phyloP scores from a whole-genome alignment of 1,284 basidiomycete species.

The Apiotrichum mycotoxinovorans region DNA sequence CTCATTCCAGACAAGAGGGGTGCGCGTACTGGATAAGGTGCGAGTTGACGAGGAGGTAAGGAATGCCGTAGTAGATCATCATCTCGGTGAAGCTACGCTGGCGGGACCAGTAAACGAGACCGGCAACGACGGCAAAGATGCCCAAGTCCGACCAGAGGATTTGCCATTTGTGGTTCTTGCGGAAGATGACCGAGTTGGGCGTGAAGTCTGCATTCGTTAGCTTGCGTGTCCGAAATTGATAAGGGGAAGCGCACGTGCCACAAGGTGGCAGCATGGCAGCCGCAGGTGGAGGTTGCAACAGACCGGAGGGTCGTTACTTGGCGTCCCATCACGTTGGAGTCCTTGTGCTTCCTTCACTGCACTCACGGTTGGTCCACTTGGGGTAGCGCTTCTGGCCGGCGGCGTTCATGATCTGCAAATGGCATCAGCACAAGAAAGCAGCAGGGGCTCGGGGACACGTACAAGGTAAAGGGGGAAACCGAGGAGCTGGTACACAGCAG shows the following conservation, averaged over 20 bases:
- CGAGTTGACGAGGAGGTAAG: conserved; percentile 83
- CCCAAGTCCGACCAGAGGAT: conserved; percentile 83
- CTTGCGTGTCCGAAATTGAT: background rate
- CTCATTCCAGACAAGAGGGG: too few relatives aligned
- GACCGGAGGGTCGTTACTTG: too few relatives aligned
- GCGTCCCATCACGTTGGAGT: too few relatives aligned
- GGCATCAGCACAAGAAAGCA: too few relatives aligned
- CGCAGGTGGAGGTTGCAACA: too few relatives aligned
- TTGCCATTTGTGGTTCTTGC: conserved; percentile 72
- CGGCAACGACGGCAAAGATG: conserved; percentile 66
- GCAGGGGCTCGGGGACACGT: too few relatives aligned
- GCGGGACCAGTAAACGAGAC: conserved; percentile 60
- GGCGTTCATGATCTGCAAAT: conserved; percentile 76
- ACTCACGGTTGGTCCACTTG: conserved; percentile 63
- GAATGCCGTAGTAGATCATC: conserved; percentile 76
- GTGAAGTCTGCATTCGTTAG: conserved; percentile 56
- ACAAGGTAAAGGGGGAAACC: conserved; percentile 82
- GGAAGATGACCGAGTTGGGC: conserved; percentile 77
- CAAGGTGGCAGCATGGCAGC: background rate
- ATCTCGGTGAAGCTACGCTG: conserved; percentile 72
- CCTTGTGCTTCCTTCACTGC: too few relatives aligned
- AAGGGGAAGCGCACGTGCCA: background rate
- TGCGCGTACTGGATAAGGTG: conserved; percentile 85
- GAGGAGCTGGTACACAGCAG: conserved; percentile 71
- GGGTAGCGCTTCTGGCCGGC: conserved; percentile 86